phyloP scores from a whole-genome alignment of 768 basidiomycete species.

The Amanita muscaria region DNA sequence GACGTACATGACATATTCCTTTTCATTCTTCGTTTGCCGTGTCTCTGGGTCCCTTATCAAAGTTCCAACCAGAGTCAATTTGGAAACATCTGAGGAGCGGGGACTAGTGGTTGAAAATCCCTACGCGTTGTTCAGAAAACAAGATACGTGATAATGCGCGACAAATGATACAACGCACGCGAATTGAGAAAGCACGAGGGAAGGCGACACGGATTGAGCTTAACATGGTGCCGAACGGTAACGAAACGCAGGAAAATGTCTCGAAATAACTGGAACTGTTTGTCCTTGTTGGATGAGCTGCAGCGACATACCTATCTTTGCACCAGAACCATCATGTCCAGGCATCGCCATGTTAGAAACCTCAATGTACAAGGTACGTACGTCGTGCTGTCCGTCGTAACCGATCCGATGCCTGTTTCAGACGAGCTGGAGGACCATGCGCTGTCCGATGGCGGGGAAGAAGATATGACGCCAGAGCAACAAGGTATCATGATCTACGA shows the following conservation, averaged over 20 bases:
- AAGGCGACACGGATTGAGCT: conserved; percentile 36
- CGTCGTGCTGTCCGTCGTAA: background rate
- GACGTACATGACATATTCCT: conserved; percentile 69
- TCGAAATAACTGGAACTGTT: conserved; percentile 1
- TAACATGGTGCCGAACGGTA: conserved; percentile 34
- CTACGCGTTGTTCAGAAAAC: conserved; percentile 31
- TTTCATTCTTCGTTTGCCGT: conserved; percentile 60
- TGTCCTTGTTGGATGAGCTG: conserved; percentile 4
- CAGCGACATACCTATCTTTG: too few species aligned
- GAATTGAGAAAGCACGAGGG: conserved; percentile 29
- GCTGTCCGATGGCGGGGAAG: conserved; percentile 69
- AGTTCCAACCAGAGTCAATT: conserved; percentile 69
- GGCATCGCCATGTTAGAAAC: conserved; percentile 86
- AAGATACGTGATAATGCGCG: background rate
- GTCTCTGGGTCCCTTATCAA: conserved; percentile 65
- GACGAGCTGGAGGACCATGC: conserved; percentile 84
- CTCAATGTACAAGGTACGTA: conserved; percentile 62
- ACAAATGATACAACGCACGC: conserved; percentile 32
- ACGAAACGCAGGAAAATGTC: conserved; percentile 6
- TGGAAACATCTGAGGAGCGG: conserved; percentile 57
- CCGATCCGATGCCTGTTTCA: conserved; percentile 21
- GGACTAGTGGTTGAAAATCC: conserved; percentile 54
- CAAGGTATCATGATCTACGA: conserved; percentile 39
- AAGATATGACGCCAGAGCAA: conserved; percentile 76
- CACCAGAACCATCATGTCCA: conserved; percentile 72